phyloP scores from a whole-genome alignment of 2,329 filamentous ascomycete species.

The Colletotrichum lini region DNA sequence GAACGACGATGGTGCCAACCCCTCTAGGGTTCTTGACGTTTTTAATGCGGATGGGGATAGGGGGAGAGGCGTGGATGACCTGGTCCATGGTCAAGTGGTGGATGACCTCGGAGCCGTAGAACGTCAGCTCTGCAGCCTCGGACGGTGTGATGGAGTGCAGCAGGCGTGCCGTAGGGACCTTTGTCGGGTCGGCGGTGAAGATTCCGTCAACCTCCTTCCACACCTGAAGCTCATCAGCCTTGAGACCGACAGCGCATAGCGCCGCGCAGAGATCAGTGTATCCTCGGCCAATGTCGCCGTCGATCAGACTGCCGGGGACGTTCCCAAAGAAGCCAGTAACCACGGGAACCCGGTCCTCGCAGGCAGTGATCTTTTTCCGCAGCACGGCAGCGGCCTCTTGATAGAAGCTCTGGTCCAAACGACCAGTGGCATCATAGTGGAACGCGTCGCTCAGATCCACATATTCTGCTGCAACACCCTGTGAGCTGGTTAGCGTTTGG shows the following conservation, averaged over 20 bases:
- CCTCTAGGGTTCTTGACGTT: conserved; percentile 90
- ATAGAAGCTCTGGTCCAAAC: conserved; percentile 80
- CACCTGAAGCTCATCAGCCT: conserved; percentile 91
- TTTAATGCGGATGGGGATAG: conserved; percentile 90
- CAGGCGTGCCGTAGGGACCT: conserved; percentile 94
- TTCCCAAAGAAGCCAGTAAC: conserved; percentile 96
- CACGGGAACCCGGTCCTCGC: conserved; percentile 79
- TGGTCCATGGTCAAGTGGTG: conserved; percentile 99
- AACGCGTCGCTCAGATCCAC: conserved; percentile 90
- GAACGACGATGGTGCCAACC: conserved; percentile 85
- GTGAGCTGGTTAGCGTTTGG: conserved; percentile 47
- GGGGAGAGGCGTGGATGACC: conserved; percentile 82
- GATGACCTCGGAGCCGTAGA: conserved; percentile 96
- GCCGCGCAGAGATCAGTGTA: conserved; percentile 98
- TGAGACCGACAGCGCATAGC: conserved; percentile 88
- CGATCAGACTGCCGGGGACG: conserved; percentile 90
- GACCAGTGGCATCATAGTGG: conserved; percentile 72
- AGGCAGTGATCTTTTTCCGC: conserved; percentile 74
- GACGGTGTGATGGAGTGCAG: conserved; percentile 90
- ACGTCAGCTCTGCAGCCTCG: conserved; percentile 95
- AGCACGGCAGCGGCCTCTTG: conserved; percentile 73
- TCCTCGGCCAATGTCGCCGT: conserved; percentile 89
- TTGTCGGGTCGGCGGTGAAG: conserved; percentile 86
- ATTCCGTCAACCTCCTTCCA: conserved; percentile 99
- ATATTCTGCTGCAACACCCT: conserved; percentile 88